A percentile compares a stretch with the other conserved stretches of the same genome.
phyloP scores from a whole-genome alignment of 2,329 filamentous ascomycete genomes.

The Alternaria consortialis region DNA sequence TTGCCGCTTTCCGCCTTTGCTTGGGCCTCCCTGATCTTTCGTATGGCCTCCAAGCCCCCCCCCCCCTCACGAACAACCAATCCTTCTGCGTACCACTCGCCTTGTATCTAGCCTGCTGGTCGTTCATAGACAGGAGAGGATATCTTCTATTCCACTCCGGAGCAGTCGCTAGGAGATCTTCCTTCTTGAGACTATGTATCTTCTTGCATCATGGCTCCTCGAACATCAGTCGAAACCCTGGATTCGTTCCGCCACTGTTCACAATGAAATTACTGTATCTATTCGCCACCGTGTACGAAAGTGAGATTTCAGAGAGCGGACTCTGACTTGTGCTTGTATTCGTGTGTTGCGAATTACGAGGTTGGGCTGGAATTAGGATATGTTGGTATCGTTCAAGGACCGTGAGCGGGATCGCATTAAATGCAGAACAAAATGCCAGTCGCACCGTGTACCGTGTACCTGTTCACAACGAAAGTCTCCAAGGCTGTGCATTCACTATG shows the following conservation, averaged over 20 bases:
- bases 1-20: background rate
- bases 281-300: background rate
- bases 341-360: accelerated
- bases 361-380: background rate
- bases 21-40: background rate
- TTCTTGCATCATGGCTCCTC: background rate
- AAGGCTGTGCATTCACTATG: background rate
- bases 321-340: background rate
- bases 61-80: background rate
- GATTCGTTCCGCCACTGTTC: background rate
- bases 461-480: background rate
- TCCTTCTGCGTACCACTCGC: background rate
- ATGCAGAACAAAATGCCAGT: background rate
- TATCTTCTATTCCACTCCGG: background rate
- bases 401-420: background rate
- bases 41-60: background rate
- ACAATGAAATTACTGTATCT: background rate
- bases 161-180: background rate
- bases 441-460: background rate
- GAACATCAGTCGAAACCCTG: background rate
- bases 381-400: background rate
- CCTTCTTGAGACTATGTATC: background rate
- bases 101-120: background rate
- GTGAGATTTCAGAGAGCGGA: background rate
- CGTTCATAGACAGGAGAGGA: background rate